phyloP scores from a whole-genome alignment of 768 basidiomycete genomes.

The Naganishia vaughanmartiniae region DNA sequence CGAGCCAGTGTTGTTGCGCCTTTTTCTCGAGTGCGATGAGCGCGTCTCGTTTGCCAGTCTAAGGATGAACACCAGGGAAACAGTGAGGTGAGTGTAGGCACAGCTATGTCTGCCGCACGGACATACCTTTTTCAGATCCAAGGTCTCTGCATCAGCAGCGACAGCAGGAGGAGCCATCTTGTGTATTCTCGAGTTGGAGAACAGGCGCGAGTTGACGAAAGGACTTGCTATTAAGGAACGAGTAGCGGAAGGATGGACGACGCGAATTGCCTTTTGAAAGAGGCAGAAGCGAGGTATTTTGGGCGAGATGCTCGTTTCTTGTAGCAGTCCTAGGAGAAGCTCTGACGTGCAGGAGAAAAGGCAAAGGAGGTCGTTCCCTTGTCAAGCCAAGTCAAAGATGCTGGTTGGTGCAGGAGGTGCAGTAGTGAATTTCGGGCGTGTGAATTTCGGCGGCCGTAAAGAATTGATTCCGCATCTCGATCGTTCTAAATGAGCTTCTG shows the following conservation, averaged over 20 bases:
- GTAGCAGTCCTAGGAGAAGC: background rate
- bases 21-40: conserved; percentile 76
- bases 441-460: background rate
- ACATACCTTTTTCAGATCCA: conserved; percentile 51
- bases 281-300: conserved; percentile 26
- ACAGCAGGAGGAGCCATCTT: conserved; percentile 44
- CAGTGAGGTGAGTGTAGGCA: background rate
- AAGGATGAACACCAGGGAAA: conserved; percentile 30
- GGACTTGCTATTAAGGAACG: background rate
- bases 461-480: background rate
- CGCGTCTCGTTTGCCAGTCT: conserved; percentile 93
- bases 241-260: background rate
- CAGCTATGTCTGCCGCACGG: background rate
- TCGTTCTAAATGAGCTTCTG: background rate
- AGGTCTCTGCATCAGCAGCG: conserved; percentile 42
- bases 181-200: conserved; percentile 4
- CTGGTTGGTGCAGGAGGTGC: too few relatives aligned
- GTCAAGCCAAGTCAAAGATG: too few relatives aligned
- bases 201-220: background rate
- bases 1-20: conserved; percentile 78
- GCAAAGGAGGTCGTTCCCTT: too few relatives aligned
- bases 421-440: background rate
- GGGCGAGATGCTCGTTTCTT: background rate
- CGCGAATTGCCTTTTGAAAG: conserved; percentile 13
- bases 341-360: too few relatives aligned